These are phyloP conservation scores for Canavalia gladiata DNA, from an alignment of 306 rosid genomes.

Conservation along the genomic window DNA sequence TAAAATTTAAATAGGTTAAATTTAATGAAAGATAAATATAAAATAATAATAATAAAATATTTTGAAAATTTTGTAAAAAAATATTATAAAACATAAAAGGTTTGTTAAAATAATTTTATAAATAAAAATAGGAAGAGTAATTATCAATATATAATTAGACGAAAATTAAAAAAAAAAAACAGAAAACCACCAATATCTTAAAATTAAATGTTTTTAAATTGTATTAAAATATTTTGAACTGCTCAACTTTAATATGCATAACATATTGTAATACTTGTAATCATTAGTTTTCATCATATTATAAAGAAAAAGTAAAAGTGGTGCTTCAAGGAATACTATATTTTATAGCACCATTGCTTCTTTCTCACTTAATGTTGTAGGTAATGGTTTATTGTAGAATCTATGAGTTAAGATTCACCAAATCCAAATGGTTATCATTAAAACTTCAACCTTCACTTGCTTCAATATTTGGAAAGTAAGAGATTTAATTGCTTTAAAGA, in stretches of 20 bases:
- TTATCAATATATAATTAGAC: background rate
- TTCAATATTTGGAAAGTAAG: background rate
- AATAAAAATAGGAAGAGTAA: background rate
- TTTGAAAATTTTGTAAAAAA: too few species aligned
- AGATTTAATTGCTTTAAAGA: background rate
- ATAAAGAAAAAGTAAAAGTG: background rate
- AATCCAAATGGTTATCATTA: background rate
- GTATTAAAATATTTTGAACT: background rate
- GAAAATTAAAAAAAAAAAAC: background rate
- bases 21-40: too few species aligned
- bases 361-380: constrained; percentile 18
- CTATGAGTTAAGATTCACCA: background rate
- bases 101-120: too few species aligned
- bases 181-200: background rate
- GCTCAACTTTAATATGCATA: background rate
- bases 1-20: too few species aligned
- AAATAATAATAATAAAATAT: too few species aligned
- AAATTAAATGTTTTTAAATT: background rate
- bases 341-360: constrained; percentile 25
- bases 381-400: background rate
- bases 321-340: background rate
- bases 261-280: background rate
- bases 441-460: background rate
- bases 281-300: background rate
- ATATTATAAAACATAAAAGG: too few species aligned